Percentiles rank a stretch among this genome's conserved stretches.
These are phyloP conservation scores for Primulina huaijiensis DNA, from an alignment of 257 asterid species.

Conservation along the genomic window DNA sequence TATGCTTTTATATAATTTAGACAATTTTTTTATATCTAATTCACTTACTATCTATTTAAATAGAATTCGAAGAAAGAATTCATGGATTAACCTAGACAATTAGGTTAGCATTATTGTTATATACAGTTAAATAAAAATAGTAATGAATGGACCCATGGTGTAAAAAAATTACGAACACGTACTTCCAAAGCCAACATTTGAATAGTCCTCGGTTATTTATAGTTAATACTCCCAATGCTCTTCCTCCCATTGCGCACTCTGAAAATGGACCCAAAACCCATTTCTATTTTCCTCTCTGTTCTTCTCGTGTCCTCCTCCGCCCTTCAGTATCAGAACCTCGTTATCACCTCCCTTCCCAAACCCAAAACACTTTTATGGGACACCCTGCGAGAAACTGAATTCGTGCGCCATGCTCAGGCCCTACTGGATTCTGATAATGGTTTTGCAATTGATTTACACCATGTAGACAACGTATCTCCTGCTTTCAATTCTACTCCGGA, in stretches of 20 bases:
- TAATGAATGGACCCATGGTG: too few species aligned
- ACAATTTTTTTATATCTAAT: too few species aligned
- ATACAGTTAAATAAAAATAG: too few species aligned
- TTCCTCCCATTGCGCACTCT: too few species aligned
- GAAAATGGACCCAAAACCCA: constrained; percentile 25
- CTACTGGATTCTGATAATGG: background rate
- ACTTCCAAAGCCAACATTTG: too few species aligned
- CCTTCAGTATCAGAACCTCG: constrained; percentile 38
- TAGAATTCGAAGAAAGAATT: too few species aligned
- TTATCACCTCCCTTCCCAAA: constrained; percentile 50
- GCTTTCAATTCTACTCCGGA: constrained; percentile 47
- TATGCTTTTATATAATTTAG: too few species aligned
- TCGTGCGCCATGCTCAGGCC: background rate
- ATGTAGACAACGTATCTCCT: constrained; percentile 51
- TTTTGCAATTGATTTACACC: constrained; percentile 53
- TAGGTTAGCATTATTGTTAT: too few species aligned
- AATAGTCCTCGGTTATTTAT: background rate
- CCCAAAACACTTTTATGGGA: constrained; percentile 47
- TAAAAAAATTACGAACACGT: too few species aligned
- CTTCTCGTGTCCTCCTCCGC: constrained; percentile 33
- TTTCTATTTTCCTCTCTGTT: constrained; percentile 12
- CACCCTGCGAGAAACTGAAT: constrained; percentile 13
- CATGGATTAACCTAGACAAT: too few species aligned
- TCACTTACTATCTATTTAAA: too few species aligned
- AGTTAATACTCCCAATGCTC: background rate